phyloP scores from a whole-genome alignment of 352 stramenopile genomes.

The Globisporangium abappressorium region DNA sequence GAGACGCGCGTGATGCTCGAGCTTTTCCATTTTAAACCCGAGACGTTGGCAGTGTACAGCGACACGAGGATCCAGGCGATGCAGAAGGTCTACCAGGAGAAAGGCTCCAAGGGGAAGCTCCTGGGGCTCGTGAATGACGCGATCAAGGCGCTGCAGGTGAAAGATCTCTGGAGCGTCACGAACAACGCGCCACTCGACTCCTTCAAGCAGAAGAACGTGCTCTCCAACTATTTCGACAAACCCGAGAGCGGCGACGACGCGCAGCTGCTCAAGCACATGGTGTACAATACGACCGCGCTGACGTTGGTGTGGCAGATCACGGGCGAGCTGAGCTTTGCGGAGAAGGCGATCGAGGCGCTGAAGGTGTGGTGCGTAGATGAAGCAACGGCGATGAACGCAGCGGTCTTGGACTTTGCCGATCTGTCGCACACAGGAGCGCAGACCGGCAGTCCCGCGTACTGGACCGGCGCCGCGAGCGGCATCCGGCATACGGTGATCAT shows the following conservation, averaged over 20 bases:
- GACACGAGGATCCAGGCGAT: slow-evolving; percentile 10
- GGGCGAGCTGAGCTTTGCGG: slow-evolving; percentile 29
- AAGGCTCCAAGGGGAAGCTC: neutral
- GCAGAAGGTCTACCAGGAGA: slow-evolving; percentile 1
- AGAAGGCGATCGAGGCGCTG: slow-evolving; percentile 27
- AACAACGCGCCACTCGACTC: slow-evolving; percentile 17
- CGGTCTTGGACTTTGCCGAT: slow-evolving; percentile 31
- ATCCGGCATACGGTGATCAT: slow-evolving; percentile 33
- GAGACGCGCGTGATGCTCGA: slow-evolving; percentile 46
- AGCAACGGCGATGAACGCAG: slow-evolving; percentile 24
- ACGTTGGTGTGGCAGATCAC: slow-evolving; percentile 35
- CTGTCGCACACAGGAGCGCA: slow-evolving; percentile 30
- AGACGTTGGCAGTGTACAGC: slow-evolving; percentile 35
- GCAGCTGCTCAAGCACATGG: slow-evolving; percentile 37
- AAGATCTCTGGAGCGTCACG: slow-evolving; percentile 25
- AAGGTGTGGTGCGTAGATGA: slow-evolving; percentile 34
- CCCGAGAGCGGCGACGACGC: slow-evolving; percentile 16
- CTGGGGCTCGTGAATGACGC: slow-evolving; percentile 26
- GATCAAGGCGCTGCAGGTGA: slow-evolving; percentile 23
- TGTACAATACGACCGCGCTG: slow-evolving; percentile 47
- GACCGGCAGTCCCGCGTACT: slow-evolving; percentile 17
- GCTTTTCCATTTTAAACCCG: slow-evolving; percentile 21
- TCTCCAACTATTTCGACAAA: slow-evolving; percentile 37
- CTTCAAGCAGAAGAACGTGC: slow-evolving; percentile 17
- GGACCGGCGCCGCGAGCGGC: slow-evolving; percentile 19